These are phyloP conservation scores for Lactarius sp. DNA, from an alignment of 768 basidiomycete genomes.

Conservation along the genomic window DNA sequence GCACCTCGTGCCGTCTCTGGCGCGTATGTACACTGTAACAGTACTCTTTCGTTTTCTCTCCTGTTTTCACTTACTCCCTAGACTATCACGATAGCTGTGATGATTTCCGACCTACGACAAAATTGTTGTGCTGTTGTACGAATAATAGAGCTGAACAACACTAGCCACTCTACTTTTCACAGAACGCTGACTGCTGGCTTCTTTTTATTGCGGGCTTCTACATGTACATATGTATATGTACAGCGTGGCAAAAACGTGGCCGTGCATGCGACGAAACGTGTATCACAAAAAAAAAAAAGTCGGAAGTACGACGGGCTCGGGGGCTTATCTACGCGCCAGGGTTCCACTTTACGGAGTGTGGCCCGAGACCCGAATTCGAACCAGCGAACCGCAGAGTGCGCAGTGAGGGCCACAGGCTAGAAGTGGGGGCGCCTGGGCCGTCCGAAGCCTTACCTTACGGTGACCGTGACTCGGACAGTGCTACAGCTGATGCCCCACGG, in stretches of 20 bases:
- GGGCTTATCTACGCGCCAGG: neutral
- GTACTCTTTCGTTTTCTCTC: neutral
- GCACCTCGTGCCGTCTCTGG: neutral
- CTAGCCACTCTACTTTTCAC: neutral
- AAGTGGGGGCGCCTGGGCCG: too few species aligned
- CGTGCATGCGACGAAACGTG: neutral
- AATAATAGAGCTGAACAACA: neutral
- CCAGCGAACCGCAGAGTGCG: too few species aligned
- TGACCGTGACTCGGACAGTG: too few species aligned
- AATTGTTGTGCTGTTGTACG: neutral
- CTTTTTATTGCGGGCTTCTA: too few species aligned
- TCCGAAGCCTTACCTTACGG: too few species aligned
- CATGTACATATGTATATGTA: neutral
- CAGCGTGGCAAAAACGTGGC: neutral
- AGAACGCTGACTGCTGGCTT: too few species aligned
- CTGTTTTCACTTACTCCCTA: neutral
- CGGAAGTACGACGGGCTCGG: neutral
- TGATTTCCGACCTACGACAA: neutral
- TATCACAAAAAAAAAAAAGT: neutral
- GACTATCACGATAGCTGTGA: neutral
- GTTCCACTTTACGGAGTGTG: too few species aligned
- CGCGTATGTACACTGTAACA: conserved; percentile 1
- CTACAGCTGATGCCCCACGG: too few species aligned
- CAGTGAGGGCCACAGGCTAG: too few species aligned
- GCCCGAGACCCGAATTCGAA: too few species aligned